Percentiles rank a stretch among this genome's conserved stretches.
phyloP scores from a whole-genome alignment of 2,329 filamentous ascomycete species.

The Orbilia javanica region DNA sequence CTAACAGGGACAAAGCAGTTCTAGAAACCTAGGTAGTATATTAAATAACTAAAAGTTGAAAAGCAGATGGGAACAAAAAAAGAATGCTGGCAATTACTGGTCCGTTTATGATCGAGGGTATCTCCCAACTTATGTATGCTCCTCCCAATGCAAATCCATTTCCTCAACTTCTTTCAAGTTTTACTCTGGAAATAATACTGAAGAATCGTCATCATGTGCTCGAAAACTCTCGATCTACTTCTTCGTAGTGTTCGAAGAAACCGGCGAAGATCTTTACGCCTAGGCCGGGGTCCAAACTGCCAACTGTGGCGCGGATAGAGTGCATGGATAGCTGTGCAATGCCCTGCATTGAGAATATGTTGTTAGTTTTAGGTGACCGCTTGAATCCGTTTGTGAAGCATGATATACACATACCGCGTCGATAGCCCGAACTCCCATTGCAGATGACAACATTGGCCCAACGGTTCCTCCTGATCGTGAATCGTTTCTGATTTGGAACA shows the following conservation, averaged over 20 bases:
- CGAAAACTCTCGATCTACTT: constrained; percentile 81
- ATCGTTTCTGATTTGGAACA: constrained; percentile 97
- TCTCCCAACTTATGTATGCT: constrained; percentile 20
- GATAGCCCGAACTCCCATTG: constrained; percentile 83
- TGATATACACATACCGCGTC: constrained; percentile 71
- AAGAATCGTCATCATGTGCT: constrained; percentile 63
- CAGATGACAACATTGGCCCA: constrained; percentile 86
- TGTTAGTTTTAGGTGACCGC: background rate
- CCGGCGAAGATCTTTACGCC: constrained; percentile 90
- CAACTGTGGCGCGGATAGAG: constrained; percentile 88
- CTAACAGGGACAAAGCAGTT: too few species aligned
- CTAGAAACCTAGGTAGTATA: background rate
- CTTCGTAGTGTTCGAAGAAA: constrained; percentile 87
- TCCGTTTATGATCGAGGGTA: constrained; percentile 44
- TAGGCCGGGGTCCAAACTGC: constrained; percentile 84
- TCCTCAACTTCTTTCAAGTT: background rate
- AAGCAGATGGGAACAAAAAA: background rate
- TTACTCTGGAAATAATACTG: background rate
- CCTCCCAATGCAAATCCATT: constrained; percentile 19
- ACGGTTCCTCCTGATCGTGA: constrained; percentile 90
- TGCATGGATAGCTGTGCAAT: constrained; percentile 96
- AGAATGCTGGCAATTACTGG: background rate
- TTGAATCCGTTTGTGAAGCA: background rate
- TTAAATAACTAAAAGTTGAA: background rate
- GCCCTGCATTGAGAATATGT: constrained; percentile 66